phyloP scores from a whole-genome alignment of 495 filamentous ascomycete genomes.

The Talaromyces proteolyticus region DNA sequence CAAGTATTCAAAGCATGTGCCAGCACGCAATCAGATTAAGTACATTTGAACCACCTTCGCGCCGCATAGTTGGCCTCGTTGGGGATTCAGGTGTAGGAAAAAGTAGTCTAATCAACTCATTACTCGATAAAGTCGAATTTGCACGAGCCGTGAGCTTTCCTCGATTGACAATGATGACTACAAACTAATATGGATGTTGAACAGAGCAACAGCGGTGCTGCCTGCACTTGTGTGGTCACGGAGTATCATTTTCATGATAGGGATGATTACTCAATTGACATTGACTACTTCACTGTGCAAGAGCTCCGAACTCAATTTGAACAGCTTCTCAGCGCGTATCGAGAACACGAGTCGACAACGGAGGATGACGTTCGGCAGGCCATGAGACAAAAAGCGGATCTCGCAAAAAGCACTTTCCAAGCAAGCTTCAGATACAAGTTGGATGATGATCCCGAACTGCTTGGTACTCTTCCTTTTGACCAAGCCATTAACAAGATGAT shows the following conservation, averaged over 20 bases:
- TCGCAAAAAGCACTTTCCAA: conserved; percentile 2
- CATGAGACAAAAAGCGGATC: conserved; percentile 1
- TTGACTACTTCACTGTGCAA: conserved; percentile 10
- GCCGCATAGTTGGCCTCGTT: conserved; percentile 7
- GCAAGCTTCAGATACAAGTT: conserved; percentile 1
- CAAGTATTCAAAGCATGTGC: conserved; percentile 2
- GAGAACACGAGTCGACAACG: conserved; percentile 7
- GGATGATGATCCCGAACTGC: neutral
- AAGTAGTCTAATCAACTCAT: conserved; percentile 27
- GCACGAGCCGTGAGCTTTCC: conserved; percentile 19
- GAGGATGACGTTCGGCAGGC: neutral
- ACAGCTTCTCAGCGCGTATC: conserved; percentile 13
- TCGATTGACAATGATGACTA: neutral
- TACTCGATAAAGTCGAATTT: conserved; percentile 17
- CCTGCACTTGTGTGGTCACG: conserved; percentile 27
- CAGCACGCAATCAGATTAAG: conserved; percentile 2
- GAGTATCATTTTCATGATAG: conserved; percentile 18
- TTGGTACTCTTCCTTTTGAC: neutral
- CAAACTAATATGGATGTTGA: neutral
- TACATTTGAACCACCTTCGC: conserved; percentile 1
- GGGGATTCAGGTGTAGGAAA: conserved; percentile 22
- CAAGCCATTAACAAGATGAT: conserved; percentile 1
- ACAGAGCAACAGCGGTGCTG: conserved; percentile 19
- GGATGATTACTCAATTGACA: conserved; percentile 21
- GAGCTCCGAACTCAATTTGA: conserved; percentile 3